phyloP scores from a whole-genome alignment of 179 eudicot species.

The Beta macrorhiza region DNA sequence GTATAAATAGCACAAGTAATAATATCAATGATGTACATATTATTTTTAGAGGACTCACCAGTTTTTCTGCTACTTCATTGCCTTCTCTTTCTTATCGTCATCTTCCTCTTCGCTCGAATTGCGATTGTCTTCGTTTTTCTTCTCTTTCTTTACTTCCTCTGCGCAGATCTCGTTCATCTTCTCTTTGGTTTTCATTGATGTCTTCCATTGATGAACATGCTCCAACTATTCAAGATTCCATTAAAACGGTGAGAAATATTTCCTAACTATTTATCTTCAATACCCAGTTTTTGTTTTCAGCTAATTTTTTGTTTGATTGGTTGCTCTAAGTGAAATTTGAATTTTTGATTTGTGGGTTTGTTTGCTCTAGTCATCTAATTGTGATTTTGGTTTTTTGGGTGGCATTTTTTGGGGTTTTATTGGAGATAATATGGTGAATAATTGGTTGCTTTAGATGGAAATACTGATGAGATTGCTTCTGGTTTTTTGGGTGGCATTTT shows the following conservation, averaged over 20 bases:
- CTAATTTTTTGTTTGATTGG: background rate
- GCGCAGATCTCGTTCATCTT: constrained; percentile 37
- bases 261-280: background rate
- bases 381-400: background rate
- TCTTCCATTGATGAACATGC: constrained; percentile 21
- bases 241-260: constrained; percentile 32
- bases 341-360: background rate
- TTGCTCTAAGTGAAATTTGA: background rate
- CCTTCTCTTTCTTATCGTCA: constrained; percentile 30
- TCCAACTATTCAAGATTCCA: constrained; percentile 21
- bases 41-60: constrained; percentile 20
- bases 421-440: background rate
- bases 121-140: constrained; percentile 30
- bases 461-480: background rate
- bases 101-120: constrained; percentile 25
- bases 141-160: constrained; percentile 34
- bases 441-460: background rate
- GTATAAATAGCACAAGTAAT: constrained; percentile 5
- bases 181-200: constrained; percentile 37
- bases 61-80: constrained; percentile 28
- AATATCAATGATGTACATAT: constrained; percentile 5
- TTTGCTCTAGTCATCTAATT: background rate
- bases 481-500: background rate
- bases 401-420: background rate
- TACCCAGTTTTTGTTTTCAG: background rate